Percentiles rank a stretch among this genome's conserved stretches.
phyloP scores from a whole-genome alignment of 176 grass and related monocot genomes.

The Cenchrus americanus region DNA sequence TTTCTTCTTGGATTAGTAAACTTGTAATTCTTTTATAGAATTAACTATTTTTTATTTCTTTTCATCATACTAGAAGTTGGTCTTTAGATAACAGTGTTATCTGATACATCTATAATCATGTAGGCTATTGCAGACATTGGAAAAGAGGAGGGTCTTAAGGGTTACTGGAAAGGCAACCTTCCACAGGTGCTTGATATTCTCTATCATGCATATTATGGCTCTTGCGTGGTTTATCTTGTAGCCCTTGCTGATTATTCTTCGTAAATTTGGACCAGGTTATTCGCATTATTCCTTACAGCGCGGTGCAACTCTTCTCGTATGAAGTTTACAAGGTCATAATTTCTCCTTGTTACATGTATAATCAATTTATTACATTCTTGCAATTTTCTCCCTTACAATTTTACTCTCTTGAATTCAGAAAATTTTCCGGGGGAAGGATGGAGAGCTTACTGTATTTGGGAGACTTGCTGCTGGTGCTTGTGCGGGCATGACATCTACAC shows the following conservation, averaged over 20 bases:
- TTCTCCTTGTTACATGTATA: neutral
- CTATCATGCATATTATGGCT: constrained; percentile 21
- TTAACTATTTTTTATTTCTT: neutral
- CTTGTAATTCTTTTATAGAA: neutral
- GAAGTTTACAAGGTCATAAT: constrained; percentile 93
- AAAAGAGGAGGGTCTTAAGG: constrained; percentile 82
- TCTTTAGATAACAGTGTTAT: constrained; percentile 15
- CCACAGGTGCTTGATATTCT: constrained; percentile 67
- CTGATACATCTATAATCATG: constrained; percentile 21
- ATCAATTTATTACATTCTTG: neutral
- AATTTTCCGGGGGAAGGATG: constrained; percentile 82
- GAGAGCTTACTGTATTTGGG: constrained; percentile 86
- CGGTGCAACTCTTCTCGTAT: constrained; percentile 96
- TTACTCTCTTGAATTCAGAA: constrained; percentile 58
- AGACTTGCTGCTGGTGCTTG: constrained; percentile 96
- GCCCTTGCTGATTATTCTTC: constrained; percentile 37
- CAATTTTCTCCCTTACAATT: neutral
- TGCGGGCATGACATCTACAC: constrained; percentile 99
- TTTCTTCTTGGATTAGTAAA: neutral
- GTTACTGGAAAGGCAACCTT: constrained; percentile 99
- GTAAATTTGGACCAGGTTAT: constrained; percentile 76
- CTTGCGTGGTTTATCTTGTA: constrained; percentile 11
- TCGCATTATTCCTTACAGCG: constrained; percentile 89
- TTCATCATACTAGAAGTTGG: neutral
- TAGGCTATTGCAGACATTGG: constrained; percentile 82